These are phyloP conservation scores for Tremella yokohamensis DNA, from an alignment of 768 basidiomycete genomes.

Conservation along the genomic window DNA sequence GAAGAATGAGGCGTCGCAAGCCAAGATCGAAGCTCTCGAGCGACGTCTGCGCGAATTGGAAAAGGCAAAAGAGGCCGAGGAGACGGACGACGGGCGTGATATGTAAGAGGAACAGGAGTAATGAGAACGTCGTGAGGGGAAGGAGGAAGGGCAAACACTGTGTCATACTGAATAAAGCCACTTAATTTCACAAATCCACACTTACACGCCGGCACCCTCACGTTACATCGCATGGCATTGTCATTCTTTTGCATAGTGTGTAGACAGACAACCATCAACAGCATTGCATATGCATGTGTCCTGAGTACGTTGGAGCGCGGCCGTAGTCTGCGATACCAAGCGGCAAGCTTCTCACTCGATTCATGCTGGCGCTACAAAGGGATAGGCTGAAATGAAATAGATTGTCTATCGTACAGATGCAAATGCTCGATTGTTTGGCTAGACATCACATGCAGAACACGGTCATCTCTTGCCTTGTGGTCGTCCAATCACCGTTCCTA, in stretches of 20 bases:
- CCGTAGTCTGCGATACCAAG: not conserved
- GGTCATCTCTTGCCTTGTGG: constrained; percentile 28
- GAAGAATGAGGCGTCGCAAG: not conserved
- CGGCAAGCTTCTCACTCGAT: not conserved
- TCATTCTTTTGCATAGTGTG: not conserved
- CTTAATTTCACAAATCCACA: too few relatives aligned
- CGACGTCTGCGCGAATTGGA: not conserved
- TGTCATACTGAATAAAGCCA: too few relatives aligned
- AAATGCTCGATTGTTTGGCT: not conserved
- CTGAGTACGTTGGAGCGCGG: not conserved
- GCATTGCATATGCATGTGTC: not conserved
- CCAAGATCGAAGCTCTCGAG: not conserved
- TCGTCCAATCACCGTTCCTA: constrained; percentile 24
- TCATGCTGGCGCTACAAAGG: not conserved
- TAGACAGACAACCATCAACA: not conserved
- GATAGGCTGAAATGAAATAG: not conserved
- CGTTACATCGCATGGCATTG: too few relatives aligned
- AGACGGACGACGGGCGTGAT: not conserved
- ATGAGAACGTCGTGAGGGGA: not conserved
- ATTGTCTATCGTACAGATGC: too few relatives aligned
- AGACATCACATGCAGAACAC: constrained; percentile 31
- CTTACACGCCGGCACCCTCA: too few relatives aligned
- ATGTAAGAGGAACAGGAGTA: not conserved
- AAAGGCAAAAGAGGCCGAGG: not conserved
- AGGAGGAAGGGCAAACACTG: too few relatives aligned